phyloP scores from a whole-genome alignment of 345 rosid species.

The Eucalyptus marginata region DNA sequence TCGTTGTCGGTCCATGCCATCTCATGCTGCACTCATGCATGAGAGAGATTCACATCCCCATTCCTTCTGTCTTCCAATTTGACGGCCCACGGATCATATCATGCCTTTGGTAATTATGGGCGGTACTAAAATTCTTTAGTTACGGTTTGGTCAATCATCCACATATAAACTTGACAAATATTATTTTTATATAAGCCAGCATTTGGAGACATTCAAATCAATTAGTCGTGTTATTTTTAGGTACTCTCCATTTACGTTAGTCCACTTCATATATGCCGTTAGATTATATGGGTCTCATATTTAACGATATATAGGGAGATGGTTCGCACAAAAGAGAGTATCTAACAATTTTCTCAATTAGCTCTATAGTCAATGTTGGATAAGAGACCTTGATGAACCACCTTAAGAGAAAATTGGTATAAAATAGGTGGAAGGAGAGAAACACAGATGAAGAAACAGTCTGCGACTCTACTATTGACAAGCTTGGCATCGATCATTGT shows the following conservation, averaged over 20 bases:
- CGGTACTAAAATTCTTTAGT: neutral
- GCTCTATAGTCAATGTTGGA: neutral
- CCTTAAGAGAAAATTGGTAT: neutral
- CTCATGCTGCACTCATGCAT: neutral
- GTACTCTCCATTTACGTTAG: neutral
- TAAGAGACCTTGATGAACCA: neutral
- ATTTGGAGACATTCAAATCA: neutral
- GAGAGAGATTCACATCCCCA: neutral
- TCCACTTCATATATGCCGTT: neutral
- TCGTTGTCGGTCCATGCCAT: neutral
- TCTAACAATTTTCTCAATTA: neutral
- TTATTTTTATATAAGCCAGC: neutral
- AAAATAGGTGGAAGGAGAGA: neutral
- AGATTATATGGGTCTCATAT: neutral
- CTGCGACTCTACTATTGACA: neutral
- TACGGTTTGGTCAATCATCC: neutral
- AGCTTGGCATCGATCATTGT: neutral
- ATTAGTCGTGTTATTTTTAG: neutral
- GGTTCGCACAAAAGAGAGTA: neutral
- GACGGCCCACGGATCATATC: neutral
- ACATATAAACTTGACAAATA: neutral
- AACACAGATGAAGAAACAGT: neutral
- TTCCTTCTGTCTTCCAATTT: neutral
- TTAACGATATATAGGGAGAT: neutral
- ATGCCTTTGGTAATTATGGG: neutral